Evolutionary conservation across 345 rosid genomes (phyloP).

Genomic region (Populus simonii): DNA sequence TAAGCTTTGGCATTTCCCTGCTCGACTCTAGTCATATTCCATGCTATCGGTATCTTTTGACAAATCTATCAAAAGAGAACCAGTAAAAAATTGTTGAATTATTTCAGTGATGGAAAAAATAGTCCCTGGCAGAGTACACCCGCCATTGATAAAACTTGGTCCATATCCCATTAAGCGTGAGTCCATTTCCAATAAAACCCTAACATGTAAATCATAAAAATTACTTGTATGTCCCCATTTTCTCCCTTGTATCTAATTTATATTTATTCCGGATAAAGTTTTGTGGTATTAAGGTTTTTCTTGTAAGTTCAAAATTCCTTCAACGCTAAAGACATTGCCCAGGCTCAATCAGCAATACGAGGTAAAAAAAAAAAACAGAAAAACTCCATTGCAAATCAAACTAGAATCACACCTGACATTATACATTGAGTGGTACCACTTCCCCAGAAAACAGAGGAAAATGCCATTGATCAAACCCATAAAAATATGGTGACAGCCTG

Average conservation of each 20-base stretch:
- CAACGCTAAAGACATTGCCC: background rate
- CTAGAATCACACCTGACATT: background rate
- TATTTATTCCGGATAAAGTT: background rate
- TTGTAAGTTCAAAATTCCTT: background rate
- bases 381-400: background rate
- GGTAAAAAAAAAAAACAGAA: background rate
- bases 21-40: background rate
- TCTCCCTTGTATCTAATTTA: background rate
- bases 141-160: too few relatives aligned
- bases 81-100: background rate
- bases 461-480: background rate
- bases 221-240: background rate
- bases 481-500: background rate
- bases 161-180: background rate
- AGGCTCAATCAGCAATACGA: background rate
- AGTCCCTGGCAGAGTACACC: background rate
- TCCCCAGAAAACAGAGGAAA: background rate
- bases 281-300: background rate
- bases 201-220: too few relatives aligned
- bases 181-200: background rate
- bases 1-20: background rate
- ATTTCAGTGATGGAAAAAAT: background rate
- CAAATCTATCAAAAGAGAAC: background rate
- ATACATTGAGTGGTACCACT: background rate
- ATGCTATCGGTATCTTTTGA: background rate